A percentile compares a stretch with the other conserved stretches of the same genome.
Conservation (phyloP, 2,329 filamentous ascomycete genomes). For the Fusarium nodosum region DNA sequence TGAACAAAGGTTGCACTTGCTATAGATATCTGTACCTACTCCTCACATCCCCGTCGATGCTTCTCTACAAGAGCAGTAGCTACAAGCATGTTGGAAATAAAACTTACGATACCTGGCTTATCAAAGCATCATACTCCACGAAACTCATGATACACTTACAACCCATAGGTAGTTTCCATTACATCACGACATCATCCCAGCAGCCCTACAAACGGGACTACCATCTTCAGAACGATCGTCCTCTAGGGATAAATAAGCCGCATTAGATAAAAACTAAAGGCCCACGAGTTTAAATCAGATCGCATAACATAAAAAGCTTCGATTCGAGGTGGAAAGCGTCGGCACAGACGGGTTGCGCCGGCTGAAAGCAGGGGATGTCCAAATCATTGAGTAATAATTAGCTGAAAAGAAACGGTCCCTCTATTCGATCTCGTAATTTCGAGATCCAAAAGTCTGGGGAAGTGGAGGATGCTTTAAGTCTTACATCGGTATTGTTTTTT, state of each 20-base stretch:
- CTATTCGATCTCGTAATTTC: conserved; percentile 32
- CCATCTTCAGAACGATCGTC: conserved; percentile 19
- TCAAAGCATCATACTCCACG: not conserved
- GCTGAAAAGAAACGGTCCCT: conserved; percentile 13
- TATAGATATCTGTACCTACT: not conserved
- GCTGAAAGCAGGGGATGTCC: conserved; percentile 25
- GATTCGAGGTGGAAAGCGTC: conserved; percentile 1
- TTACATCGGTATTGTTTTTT: conserved; percentile 1
- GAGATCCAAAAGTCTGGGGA: conserved; percentile 33
- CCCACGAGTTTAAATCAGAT: conserved; percentile 32
- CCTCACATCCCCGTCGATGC: not conserved
- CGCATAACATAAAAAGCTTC: not conserved
- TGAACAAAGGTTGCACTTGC: not conserved
- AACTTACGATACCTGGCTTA: not conserved
- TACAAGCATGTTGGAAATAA: too few species aligned
- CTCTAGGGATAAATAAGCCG: not conserved
- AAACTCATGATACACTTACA: not conserved
- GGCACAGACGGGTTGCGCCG: conserved; percentile 33
- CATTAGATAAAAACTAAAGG: conserved; percentile 10
- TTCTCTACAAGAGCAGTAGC: not conserved
- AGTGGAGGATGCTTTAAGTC: conserved; percentile 18
- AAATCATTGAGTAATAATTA: conserved; percentile 41
- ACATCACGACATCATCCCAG: conserved; percentile 9
- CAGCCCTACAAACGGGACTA: conserved; percentile 19
- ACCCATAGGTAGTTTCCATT: not conserved